These are phyloP conservation scores for Xanthoconium purpureum DNA, from an alignment of 768 basidiomycete genomes.

Conservation along the genomic window DNA sequence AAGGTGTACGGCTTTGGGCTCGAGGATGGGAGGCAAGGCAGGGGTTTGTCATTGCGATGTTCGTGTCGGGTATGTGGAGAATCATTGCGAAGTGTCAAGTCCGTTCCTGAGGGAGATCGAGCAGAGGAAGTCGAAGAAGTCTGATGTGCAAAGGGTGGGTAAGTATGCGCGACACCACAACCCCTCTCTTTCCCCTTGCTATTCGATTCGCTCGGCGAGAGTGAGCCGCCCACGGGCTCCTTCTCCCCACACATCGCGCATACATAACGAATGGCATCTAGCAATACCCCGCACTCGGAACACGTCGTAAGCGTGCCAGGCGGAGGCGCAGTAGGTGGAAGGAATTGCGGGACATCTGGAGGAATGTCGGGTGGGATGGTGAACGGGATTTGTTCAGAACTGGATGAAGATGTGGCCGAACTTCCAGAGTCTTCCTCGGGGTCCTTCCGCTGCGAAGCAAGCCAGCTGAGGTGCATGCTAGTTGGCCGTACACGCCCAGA, in stretches of 20 bases:
- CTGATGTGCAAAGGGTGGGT: slow-evolving; percentile 37
- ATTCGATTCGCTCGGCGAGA: slow-evolving; percentile 7
- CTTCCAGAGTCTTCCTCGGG: slow-evolving; percentile 19
- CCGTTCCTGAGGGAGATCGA: slow-evolving; percentile 17
- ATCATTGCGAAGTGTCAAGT: slow-evolving; percentile 11
- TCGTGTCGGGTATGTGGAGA: slow-evolving; percentile 16
- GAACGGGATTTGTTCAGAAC: slow-evolving; percentile 15
- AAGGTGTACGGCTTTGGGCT: slow-evolving; percentile 11
- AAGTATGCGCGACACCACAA: slow-evolving; percentile 18
- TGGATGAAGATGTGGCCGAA: slow-evolving; percentile 16
- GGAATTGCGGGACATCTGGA: slow-evolving; percentile 51
- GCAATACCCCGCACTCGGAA: slow-evolving; percentile 69
- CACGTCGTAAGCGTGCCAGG: slow-evolving; percentile 71
- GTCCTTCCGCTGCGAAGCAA: slow-evolving; percentile 50
- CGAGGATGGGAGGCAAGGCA: slow-evolving; percentile 42
- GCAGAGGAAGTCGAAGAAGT: slow-evolving; percentile 23
- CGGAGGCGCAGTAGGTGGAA: slow-evolving; percentile 48
- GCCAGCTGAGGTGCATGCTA: slow-evolving; percentile 66
- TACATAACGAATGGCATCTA: slow-evolving; percentile 86
- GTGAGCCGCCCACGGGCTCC: slow-evolving; percentile 37
- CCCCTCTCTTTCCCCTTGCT: slow-evolving; percentile 50
- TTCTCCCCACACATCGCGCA: slow-evolving; percentile 87
- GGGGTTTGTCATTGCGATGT: slow-evolving; percentile 38
- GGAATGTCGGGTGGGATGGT: slow-evolving; percentile 39
- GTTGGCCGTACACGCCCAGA: slow-evolving; percentile 49